Evolutionary conservation across 2,329 filamentous ascomycete species (phyloP).

Genomic region (Neonectria neomacrospora): DNA sequence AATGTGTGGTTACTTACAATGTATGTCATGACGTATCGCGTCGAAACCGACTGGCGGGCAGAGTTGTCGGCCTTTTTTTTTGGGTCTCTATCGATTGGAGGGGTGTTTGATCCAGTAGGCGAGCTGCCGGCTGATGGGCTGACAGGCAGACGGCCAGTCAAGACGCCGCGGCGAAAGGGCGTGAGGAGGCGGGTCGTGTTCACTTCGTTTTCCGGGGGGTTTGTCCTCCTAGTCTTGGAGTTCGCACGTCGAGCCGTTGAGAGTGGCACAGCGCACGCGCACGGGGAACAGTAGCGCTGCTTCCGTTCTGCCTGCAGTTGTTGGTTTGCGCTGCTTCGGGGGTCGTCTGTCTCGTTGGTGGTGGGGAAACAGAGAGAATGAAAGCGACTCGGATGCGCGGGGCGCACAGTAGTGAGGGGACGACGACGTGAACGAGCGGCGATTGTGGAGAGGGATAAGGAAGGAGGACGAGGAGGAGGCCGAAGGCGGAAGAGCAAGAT

Average conservation of each 20-base stretch:
- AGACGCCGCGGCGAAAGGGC: background rate
- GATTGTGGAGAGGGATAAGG: background rate
- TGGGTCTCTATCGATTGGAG: conserved; percentile 34
- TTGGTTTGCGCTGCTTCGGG: background rate
- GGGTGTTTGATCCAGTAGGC: conserved; percentile 22
- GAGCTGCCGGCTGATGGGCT: conserved; percentile 1
- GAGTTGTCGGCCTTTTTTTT: background rate
- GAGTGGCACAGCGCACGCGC: background rate
- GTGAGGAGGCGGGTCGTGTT: background rate
- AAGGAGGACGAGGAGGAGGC: background rate
- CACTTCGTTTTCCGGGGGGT: background rate
- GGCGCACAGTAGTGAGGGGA: conserved; percentile 16
- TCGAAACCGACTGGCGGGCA: conserved; percentile 34
- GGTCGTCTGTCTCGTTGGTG: background rate
- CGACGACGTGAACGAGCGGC: conserved; percentile 1
- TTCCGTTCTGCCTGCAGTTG: background rate
- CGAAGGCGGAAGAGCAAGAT: conserved; percentile 13
- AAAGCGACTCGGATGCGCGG: conserved; percentile 15
- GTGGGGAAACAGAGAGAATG: background rate
- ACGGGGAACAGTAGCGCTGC: background rate
- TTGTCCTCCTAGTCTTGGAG: background rate
- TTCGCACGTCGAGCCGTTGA: background rate
- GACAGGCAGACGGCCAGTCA: background rate
- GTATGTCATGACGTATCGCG: conserved; percentile 53
- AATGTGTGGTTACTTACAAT: conserved; percentile 49